These are phyloP conservation scores for Metarhizium anisopliae DNA, from an alignment of 2,329 filamentous ascomycete genomes.

Conservation along the genomic window DNA sequence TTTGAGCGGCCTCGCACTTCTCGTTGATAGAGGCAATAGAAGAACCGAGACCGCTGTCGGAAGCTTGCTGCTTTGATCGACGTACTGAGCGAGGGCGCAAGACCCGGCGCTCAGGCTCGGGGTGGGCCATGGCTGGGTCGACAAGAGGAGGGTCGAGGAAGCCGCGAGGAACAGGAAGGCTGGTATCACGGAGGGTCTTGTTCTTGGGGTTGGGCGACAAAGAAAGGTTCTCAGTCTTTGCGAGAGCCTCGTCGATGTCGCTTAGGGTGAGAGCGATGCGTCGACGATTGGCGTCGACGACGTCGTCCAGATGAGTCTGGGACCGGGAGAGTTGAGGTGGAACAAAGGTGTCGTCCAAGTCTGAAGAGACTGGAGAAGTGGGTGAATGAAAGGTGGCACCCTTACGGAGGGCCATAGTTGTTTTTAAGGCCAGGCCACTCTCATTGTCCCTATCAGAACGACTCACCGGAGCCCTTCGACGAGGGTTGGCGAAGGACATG, in stretches of 20 bases:
- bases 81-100: slow-evolving; percentile 47
- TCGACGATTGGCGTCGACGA: slow-evolving; percentile 59
- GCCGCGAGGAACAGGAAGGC: slow-evolving; percentile 49
- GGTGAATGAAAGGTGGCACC: slow-evolving; percentile 58
- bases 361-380: slow-evolving; percentile 31
- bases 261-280: slow-evolving; percentile 59
- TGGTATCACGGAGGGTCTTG: slow-evolving; percentile 41
- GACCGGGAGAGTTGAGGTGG: slow-evolving; percentile 54
- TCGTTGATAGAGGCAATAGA: slow-evolving; percentile 59
- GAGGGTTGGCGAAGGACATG: slow-evolving; percentile 41
- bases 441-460: slow-evolving; percentile 24
- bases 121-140: slow-evolving; percentile 36
- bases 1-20: slow-evolving; percentile 34
- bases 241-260: slow-evolving; percentile 55
- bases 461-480: slow-evolving; percentile 36
- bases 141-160: slow-evolving; percentile 49
- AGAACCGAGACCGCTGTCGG: slow-evolving; percentile 82
- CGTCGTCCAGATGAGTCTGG: slow-evolving; percentile 62
- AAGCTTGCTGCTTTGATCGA: slow-evolving; percentile 57
- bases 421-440: slow-evolving; percentile 25
- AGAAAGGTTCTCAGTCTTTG: slow-evolving; percentile 33
- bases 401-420: slow-evolving; percentile 49
- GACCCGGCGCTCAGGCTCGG: slow-evolving; percentile 36
- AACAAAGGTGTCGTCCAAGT: slow-evolving; percentile 32
- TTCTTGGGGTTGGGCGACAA: slow-evolving; percentile 24